Percentiles rank a stretch among this genome's conserved stretches.
phyloP scores from a whole-genome alignment of 495 filamentous ascomycete species.

The Penicillium alfredii region DNA sequence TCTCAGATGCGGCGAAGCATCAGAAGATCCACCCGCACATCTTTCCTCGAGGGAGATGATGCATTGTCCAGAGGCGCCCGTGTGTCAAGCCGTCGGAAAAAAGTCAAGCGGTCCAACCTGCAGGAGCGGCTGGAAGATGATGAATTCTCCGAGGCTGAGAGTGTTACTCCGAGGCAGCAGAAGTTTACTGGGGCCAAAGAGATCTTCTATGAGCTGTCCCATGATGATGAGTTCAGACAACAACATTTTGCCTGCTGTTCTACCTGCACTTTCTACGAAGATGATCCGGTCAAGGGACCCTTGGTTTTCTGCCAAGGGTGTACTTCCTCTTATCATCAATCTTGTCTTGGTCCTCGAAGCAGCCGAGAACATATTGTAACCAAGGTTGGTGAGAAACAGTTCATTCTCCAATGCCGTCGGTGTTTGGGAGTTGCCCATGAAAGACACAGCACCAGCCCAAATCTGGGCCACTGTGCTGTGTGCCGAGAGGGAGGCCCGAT shows the following conservation, averaged over 20 bases:
- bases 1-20: constrained; percentile 1
- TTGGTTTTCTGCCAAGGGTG: constrained; percentile 91
- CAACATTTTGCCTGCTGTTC: constrained; percentile 68
- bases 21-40: not conserved
- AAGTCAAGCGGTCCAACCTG: constrained; percentile 47
- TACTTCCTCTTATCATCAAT: constrained; percentile 70
- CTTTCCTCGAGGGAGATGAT: constrained; percentile 15
- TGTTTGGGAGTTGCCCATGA: constrained; percentile 63
- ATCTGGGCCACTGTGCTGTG: constrained; percentile 60
- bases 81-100: constrained; percentile 25
- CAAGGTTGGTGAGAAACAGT: constrained; percentile 70
- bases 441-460: constrained; percentile 63
- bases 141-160: constrained; percentile 20
- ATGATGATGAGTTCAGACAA: constrained; percentile 54
- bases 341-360: constrained; percentile 69
- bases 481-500: constrained; percentile 59
- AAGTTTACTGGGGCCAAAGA: constrained; percentile 58
- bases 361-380: constrained; percentile 84
- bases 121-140: constrained; percentile 61
- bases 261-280: constrained; percentile 53
- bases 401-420: constrained; percentile 83
- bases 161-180: constrained; percentile 42
- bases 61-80: constrained; percentile 12
- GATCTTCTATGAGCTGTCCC: constrained; percentile 50
- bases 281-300: constrained; percentile 49